A percentile compares a stretch with the other conserved stretches of the same genome.
Conservation (phyloP, 371 early-diverging fungal genomes). For the Haplosporangium sp. region DNA sequence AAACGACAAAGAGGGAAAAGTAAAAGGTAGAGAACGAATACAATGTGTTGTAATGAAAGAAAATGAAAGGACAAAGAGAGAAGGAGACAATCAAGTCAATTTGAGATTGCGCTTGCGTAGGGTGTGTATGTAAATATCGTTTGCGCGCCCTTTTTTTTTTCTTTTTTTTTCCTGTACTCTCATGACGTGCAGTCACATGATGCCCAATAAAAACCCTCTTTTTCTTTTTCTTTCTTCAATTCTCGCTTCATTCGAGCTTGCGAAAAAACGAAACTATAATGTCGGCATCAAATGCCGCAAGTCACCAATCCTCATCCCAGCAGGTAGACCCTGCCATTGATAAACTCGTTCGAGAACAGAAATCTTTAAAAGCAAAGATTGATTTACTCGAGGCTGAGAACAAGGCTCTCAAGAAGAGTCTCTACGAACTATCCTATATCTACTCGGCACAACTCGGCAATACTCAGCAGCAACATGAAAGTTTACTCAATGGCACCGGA, state of each 20-base stretch:
- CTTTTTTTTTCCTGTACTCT: too few relatives aligned
- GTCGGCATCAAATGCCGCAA: slow-evolving; percentile 43
- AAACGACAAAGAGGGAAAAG: not conserved
- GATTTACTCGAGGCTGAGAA: slow-evolving; percentile 88
- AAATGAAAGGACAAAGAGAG: too few relatives aligned
- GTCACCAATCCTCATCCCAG: slow-evolving; percentile 47
- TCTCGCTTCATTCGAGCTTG: not conserved
- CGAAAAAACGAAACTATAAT: slow-evolving; percentile 6
- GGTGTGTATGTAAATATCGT: too few relatives aligned
- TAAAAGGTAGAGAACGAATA: not conserved
- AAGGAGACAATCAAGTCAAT: too few relatives aligned
- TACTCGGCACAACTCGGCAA: slow-evolving; percentile 65
- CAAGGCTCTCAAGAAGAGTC: slow-evolving; percentile 82
- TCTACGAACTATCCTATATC: slow-evolving; percentile 84
- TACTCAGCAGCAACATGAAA: slow-evolving; percentile 4
- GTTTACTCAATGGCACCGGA: not conserved
- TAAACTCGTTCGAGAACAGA: slow-evolving; percentile 76
- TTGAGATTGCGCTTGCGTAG: too few relatives aligned
- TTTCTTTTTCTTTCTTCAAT: not conserved
- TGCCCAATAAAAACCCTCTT: not conserved
- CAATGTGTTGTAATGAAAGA: too few relatives aligned
- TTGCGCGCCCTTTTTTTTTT: too few relatives aligned
- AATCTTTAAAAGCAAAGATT: slow-evolving; percentile 81
- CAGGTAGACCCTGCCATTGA: slow-evolving; percentile 60
- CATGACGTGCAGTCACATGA: slow-evolving; percentile 17